These are phyloP conservation scores for Colletotrichum sp. DNA, from an alignment of 2,329 filamentous ascomycete species.

Conservation along the genomic window DNA sequence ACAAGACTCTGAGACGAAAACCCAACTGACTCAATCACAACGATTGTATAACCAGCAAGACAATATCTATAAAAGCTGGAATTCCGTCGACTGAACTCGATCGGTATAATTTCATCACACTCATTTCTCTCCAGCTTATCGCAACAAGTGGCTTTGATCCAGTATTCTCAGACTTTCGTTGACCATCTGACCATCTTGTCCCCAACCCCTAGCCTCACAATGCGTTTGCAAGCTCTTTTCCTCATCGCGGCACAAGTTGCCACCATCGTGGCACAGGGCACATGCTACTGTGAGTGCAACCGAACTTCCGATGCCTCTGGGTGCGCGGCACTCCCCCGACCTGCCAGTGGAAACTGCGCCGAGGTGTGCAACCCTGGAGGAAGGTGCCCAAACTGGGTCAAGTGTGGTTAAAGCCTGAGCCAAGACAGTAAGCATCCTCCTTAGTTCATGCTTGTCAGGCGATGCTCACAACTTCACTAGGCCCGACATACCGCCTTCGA, in stretches of 20 bases:
- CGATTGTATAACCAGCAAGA: not conserved
- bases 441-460: not conserved
- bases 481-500: not conserved
- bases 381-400: not conserved
- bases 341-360: not conserved
- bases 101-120: not conserved
- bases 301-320: not conserved
- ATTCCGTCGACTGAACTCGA: not conserved
- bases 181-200: not conserved
- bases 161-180: not conserved
- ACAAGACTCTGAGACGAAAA: not conserved
- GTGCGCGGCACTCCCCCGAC: not conserved
- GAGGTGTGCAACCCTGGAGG: not conserved
- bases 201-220: fast-evolving
- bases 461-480: no score
- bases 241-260: not conserved
- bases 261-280: not conserved
- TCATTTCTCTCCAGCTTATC: not conserved
- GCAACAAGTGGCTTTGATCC: not conserved
- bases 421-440: not conserved
- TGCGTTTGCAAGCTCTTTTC: not conserved
- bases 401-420: fast-evolving
- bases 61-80: not conserved
- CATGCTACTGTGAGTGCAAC: not conserved
- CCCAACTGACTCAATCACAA: not conserved